Base-by-base conservation (phyloP, 2,329 filamentous ascomycete species). In the Plectosphaerella cucumerina region DNA sequence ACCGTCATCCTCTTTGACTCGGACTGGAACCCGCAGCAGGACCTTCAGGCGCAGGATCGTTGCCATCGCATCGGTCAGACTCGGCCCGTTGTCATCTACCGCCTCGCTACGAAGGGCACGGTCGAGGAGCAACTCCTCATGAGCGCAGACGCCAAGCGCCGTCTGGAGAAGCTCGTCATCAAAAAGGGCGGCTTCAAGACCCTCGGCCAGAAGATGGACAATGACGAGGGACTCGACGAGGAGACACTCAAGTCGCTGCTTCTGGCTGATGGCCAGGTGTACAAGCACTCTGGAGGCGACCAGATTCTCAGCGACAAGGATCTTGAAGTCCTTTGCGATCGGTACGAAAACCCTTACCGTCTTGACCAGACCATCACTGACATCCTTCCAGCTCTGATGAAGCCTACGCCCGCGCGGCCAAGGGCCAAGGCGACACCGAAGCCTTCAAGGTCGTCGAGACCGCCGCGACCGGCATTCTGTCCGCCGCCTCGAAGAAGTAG, bases 11-110 rank as follows among this genome's bases (percentile, higher is more conserved):
- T 97, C 0, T 97, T 94, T 59, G 93, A 97, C 67, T 84, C 72
- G 3, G 82, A 96, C 61, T 97, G 93, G 85, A 99, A 99, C 60
- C 94, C 94, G 0, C 94, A 99, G 65, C 93, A 97, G 64, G 94
- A 99, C 66, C 76, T 99, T 0, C 94, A 99, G 64, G 94, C 94
- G 0, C 94, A 97, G 69, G 94, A 99, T 63, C 89, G 94, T 5
- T 91, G 90, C 1, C 94, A 99, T 65, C 84, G 94, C 12, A 97
- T 99, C 56, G 94, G 94, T 0, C 94, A 99, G 67, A 96, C 86
- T 1, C 81, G 86, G 3, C 94, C 94, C 0, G 94, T 99, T 1
- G 84, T 99, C 18, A 87, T 99, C 1, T 99, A 95, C 68, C 87
- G 94, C 1, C 85, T 99, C 33, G 93, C 94, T 0, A 99, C 94